Evolutionary conservation across 352 stramenopile species (phyloP).

Genomic region (Phytopythium vexans): DNA sequence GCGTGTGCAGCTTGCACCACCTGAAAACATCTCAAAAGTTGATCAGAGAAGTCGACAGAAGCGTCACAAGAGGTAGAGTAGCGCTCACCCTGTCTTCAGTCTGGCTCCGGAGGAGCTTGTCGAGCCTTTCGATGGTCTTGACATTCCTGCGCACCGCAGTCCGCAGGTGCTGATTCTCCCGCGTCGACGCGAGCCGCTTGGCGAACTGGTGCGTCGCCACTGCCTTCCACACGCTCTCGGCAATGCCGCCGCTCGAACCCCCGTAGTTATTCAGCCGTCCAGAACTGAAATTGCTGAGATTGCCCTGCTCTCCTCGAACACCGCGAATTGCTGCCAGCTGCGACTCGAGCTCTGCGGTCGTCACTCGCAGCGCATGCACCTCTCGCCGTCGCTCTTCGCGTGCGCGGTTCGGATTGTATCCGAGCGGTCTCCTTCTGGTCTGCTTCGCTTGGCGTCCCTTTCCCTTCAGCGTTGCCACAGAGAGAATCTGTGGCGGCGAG

Average conservation of each 20-base stretch:
- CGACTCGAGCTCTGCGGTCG: conserved; percentile 5
- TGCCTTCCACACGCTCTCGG: conserved; percentile 6
- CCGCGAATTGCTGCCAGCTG: neutral
- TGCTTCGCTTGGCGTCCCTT: too few species aligned
- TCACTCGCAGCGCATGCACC: conserved; percentile 10
- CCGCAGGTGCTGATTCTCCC: conserved; percentile 7
- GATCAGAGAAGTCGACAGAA: too few species aligned
- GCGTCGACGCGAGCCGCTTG: conserved; percentile 7
- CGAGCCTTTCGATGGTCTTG: conserved; percentile 8
- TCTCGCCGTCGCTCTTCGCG: conserved; percentile 18
- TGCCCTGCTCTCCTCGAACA: neutral
- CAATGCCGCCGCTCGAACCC: neutral
- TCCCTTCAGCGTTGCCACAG: too few species aligned
- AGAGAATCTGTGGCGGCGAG: too few species aligned
- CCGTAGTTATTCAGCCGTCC: neutral
- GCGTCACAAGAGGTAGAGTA: too few species aligned
- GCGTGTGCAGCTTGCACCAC: too few species aligned
- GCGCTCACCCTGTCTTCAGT: neutral
- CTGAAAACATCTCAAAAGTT: too few species aligned
- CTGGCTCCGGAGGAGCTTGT: conserved; percentile 3
- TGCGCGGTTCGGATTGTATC: conserved; percentile 11
- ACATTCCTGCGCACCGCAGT: conserved; percentile 4
- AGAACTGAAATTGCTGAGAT: neutral
- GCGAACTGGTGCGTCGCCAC: conserved; percentile 12
- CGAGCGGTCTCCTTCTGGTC: neutral